Evolutionary conservation across 108 stramenopile genomes (phyloP), one percentile per base, ranked within the genome.

Genomic region (Tribonema minus): DNA sequence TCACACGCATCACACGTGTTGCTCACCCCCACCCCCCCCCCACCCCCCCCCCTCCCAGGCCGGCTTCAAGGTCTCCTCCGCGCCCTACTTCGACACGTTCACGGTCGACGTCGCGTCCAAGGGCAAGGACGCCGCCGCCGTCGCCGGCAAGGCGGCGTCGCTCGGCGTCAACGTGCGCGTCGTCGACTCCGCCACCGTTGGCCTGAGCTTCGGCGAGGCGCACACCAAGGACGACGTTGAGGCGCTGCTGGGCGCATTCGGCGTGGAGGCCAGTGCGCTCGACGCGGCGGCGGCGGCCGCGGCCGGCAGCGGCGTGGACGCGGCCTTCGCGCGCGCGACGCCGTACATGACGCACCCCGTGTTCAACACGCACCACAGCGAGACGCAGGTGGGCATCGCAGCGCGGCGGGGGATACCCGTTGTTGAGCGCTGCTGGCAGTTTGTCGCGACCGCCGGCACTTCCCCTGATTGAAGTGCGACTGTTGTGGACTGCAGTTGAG

Each of bases 81-180:
- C 7, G 29, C 80, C 87, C 27, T 99, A 93, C 83, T 99, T 95
- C 87, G 98, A 99, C 87, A 95, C 96, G 34, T 90, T 99, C 85
- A 87, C 88, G 9, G 46, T 54, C 9, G 46, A 54, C 46, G 15
- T 54, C 15, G 20, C 15, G 15, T 54, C 46, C 46, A 54, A 54
- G 46, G 46, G 46, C 41, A 87, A 89, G 90, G 91, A 86, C 26
- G 85, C 94, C 2, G 84, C 80, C 28, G 67, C 85, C n/a, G 87
- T 96, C 0, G 88, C 91, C 54, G 86, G 66, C 4, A 88, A 88
- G 29, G 94, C 94, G 30, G 93, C 68, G 26, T 67, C 68, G n/a
- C 88, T 87, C 6, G 95, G 94, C 1, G 89, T 90, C 63, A 97
- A 99, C 84, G 88, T 97, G 23, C 94, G 96, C 62, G 81, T 94